Conservation (phyloP, 331 rosid genomes). For the Arachis monticola region DNA sequence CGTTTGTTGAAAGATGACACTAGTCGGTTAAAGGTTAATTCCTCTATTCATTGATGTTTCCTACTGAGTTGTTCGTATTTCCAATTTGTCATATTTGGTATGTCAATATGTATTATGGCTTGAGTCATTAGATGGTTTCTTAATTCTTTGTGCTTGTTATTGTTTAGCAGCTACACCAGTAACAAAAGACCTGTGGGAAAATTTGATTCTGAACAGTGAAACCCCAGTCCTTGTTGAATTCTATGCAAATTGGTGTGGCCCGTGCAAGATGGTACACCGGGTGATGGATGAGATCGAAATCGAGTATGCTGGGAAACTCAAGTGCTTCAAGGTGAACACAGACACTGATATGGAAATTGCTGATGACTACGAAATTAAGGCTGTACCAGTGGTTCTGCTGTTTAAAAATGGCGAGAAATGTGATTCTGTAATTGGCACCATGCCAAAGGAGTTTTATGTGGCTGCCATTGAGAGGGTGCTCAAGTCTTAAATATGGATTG, state of each 20-base stretch:
- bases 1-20: slow-evolving; percentile 17
- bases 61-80: slow-evolving; percentile 20
- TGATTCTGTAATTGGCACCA: slow-evolving; percentile 79
- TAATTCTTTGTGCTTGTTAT: slow-evolving; percentile 34
- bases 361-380: slow-evolving; percentile 80
- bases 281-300: slow-evolving; percentile 75
- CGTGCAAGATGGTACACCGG: slow-evolving; percentile 90
- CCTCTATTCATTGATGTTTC: background rate
- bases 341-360: slow-evolving; percentile 73
- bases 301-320: slow-evolving; percentile 76
- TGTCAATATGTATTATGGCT: slow-evolving; percentile 22
- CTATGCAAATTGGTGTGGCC: slow-evolving; percentile 96
- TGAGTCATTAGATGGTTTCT: slow-evolving; percentile 31
- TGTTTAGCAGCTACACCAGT: slow-evolving; percentile 61
- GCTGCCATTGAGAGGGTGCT: slow-evolving; percentile 84
- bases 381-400: slow-evolving; percentile 87
- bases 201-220: slow-evolving; percentile 61
- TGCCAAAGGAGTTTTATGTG: slow-evolving; percentile 94
- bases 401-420: slow-evolving; percentile 82
- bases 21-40: slow-evolving; percentile 4
- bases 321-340: slow-evolving; percentile 78
- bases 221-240: slow-evolving; percentile 87
- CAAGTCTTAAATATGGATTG: slow-evolving; percentile 44
- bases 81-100: slow-evolving; percentile 1
- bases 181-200: slow-evolving; percentile 73